A percentile compares a stretch with the other conserved stretches of the same genome.
These are phyloP conservation scores for Phytophthora hibernalis DNA, from an alignment of 352 stramenopile species.

Conservation along the genomic window DNA sequence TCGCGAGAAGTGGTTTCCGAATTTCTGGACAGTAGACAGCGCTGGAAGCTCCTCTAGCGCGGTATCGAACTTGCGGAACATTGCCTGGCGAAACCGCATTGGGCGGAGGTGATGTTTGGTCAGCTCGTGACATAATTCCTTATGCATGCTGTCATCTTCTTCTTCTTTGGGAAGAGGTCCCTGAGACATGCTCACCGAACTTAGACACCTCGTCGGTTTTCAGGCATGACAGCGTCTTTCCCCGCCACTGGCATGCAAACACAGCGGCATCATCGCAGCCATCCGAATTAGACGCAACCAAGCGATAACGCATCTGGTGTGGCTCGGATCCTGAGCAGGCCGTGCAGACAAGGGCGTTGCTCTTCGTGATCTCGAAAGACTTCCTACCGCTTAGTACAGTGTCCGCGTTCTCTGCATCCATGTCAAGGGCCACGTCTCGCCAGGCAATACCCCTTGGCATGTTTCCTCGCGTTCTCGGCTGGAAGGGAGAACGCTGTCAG, in stretches of 20 bases:
- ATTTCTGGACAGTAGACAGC: background rate
- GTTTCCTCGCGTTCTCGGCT: background rate
- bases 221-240: slow-evolving; percentile 3
- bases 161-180: background rate
- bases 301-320: slow-evolving; percentile 7
- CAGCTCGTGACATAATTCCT: slow-evolving; percentile 7
- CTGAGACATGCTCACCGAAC: background rate
- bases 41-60: background rate
- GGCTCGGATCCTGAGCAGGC: background rate
- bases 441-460: background rate
- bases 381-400: background rate
- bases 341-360: slow-evolving; percentile 8
- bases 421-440: background rate
- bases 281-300: slow-evolving; percentile 2
- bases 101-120: background rate
- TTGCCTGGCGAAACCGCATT: slow-evolving; percentile 11
- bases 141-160: slow-evolving; percentile 9
- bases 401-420: background rate
- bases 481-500: background rate
- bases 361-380: slow-evolving; percentile 2
- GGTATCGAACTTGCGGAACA: slow-evolving; percentile 9
- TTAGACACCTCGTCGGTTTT: slow-evolving; percentile 4
- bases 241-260: background rate
- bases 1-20: background rate
- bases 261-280: background rate